Evolutionary conservation across 495 filamentous ascomycete species (phyloP).

Genomic region (Xanthoparmelia taractica): DNA sequence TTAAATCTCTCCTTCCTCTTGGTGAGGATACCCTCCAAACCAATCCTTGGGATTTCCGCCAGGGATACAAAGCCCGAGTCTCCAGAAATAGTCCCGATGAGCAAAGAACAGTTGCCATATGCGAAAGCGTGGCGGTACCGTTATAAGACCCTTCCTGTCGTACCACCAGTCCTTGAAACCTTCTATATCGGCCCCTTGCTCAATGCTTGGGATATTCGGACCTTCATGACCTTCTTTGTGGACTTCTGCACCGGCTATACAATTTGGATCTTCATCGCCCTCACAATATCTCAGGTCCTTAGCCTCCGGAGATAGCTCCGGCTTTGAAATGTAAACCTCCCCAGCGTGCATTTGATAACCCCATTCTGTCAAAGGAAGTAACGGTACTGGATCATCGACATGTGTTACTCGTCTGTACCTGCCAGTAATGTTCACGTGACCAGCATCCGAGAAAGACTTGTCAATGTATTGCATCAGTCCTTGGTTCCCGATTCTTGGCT

Average conservation of each 20-base stretch:
- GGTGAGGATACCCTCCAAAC: constrained; percentile 39
- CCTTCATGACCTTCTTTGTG: constrained; percentile 14
- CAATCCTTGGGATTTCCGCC: constrained; percentile 67
- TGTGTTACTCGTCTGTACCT: constrained; percentile 79
- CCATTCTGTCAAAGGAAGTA: constrained; percentile 79
- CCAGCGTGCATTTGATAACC: constrained; percentile 77
- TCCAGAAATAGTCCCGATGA: constrained; percentile 94
- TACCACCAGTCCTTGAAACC: constrained; percentile 22
- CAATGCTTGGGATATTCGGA: constrained; percentile 20
- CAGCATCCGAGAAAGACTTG: constrained; percentile 44
- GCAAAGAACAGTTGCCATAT: constrained; percentile 91
- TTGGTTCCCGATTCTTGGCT: constrained; percentile 76
- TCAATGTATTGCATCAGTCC: constrained; percentile 63
- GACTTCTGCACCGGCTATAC: constrained; percentile 53
- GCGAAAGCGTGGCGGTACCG: constrained; percentile 56
- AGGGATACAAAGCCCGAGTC: constrained; percentile 82
- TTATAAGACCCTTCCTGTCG: constrained; percentile 30
- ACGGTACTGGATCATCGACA: constrained; percentile 75
- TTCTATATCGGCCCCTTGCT: constrained; percentile 25
- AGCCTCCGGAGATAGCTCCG: constrained; percentile 54
- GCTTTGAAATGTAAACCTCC: constrained; percentile 76
- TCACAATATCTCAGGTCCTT: constrained; percentile 63
- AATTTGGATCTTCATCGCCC: constrained; percentile 62
- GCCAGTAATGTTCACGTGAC: constrained; percentile 25
- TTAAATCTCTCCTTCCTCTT: constrained; percentile 10